These are phyloP conservation scores for Paraphaeosphaeria sporulosa DNA, from an alignment of 2,329 filamentous ascomycete genomes.

Conservation along the genomic window DNA sequence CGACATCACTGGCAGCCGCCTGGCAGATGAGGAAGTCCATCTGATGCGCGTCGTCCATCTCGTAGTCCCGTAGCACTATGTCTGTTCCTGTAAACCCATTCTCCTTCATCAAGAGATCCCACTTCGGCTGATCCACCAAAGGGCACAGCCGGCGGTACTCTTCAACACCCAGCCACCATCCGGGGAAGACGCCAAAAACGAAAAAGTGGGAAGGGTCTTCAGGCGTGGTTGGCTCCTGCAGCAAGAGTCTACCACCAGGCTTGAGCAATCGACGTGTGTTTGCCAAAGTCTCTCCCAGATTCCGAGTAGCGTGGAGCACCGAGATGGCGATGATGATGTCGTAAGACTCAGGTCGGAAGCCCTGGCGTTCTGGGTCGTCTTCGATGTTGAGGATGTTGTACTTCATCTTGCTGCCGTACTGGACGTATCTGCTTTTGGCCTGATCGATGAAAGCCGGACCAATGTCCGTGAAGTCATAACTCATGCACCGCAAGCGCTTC, in stretches of 20 bases:
- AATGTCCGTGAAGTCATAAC: conserved; percentile 30
- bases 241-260: background rate
- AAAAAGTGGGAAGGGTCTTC: background rate
- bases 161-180: background rate
- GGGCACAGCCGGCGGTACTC: background rate
- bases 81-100: conserved; percentile 2
- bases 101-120: background rate
- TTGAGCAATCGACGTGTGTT: background rate
- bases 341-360: background rate
- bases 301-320: background rate
- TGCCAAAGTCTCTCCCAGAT: background rate
- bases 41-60: background rate
- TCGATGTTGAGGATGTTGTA: background rate
- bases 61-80: background rate
- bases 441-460: conserved; percentile 27
- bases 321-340: background rate
- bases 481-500: background rate
- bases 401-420: background rate
- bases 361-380: background rate
- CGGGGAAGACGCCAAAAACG: background rate
- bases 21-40: background rate
- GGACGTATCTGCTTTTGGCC: conserved; percentile 21
- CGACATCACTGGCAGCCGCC: background rate
- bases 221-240: background rate
- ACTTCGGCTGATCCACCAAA: background rate